phyloP scores from a whole-genome alignment of 2,329 filamentous ascomycete genomes.

The Elsinoe perseae region DNA sequence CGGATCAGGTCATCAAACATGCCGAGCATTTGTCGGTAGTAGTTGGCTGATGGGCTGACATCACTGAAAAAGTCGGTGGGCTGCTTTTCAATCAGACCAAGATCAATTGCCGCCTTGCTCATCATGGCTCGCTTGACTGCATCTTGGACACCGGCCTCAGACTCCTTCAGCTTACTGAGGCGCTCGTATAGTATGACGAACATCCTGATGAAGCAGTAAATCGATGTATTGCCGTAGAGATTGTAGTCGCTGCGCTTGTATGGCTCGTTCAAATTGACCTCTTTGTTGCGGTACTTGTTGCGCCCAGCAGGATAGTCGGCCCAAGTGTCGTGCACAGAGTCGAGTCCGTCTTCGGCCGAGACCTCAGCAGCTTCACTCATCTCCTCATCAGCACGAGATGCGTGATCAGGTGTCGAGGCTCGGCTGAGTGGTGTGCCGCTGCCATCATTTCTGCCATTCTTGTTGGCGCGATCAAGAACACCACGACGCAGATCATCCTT shows the following conservation, averaged over 20 bases:
- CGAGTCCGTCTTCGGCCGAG: constrained; percentile 31
- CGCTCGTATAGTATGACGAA: constrained; percentile 87
- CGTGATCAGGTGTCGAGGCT: constrained; percentile 77
- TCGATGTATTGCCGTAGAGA: constrained; percentile 82
- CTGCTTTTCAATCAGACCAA: constrained; percentile 75
- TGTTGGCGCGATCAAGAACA: constrained; percentile 70
- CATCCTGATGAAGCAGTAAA: constrained; percentile 91
- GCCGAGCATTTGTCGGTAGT: constrained; percentile 77
- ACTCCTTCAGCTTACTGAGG: constrained; percentile 73
- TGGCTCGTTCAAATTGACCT: constrained; percentile 67
- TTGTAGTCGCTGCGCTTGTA: constrained; percentile 77
- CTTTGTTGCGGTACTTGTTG: constrained; percentile 52
- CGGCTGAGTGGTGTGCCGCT: constrained; percentile 73
- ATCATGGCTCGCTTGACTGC: constrained; percentile 66
- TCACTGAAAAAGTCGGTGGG: constrained; percentile 66
- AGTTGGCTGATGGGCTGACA: constrained; percentile 57
- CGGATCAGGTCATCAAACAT: constrained; percentile 82
- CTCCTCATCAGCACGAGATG: constrained; percentile 71
- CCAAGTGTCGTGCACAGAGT: constrained; percentile 56
- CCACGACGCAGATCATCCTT: constrained; percentile 74
- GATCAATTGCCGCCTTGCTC: constrained; percentile 71
- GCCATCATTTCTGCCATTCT: constrained; percentile 64
- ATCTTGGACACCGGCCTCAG: constrained; percentile 62
- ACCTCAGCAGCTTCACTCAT: constrained; percentile 32
- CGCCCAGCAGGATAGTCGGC: constrained; percentile 49